A percentile compares a stretch with the other conserved stretches of the same genome.
phyloP scores from a whole-genome alignment of 2,329 filamentous ascomycete species.

The Dendryphion nanum region DNA sequence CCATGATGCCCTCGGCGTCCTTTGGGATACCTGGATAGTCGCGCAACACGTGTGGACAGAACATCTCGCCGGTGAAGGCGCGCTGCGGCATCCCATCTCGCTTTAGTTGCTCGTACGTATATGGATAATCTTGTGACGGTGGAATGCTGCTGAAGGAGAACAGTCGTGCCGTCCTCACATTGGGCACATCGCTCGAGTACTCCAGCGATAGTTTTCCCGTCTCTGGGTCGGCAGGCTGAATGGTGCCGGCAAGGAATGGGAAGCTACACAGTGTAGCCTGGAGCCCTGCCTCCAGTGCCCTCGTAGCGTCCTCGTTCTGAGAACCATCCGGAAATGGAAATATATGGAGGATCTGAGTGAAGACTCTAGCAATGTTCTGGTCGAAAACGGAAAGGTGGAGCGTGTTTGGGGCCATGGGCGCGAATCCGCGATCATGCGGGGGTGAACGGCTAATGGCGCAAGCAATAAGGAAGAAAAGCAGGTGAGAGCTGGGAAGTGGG shows the following conservation, averaged over 20 bases:
- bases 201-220: conserved; percentile 25
- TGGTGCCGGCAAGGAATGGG: conserved; percentile 31
- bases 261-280: conserved; percentile 22
- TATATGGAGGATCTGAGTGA: conserved; percentile 28
- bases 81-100: conserved; percentile 31
- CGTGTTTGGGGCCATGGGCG: no score
- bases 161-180: conserved; percentile 13
- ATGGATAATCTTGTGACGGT: conserved; percentile 13
- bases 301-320: conserved; percentile 24
- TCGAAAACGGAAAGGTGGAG: conserved; percentile 30
- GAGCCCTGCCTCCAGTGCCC: conserved; percentile 21
- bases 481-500: no score
- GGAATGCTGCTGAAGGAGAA: conserved; percentile 21
- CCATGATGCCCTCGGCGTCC: conserved; percentile 24
- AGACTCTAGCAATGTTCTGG: conserved; percentile 32
- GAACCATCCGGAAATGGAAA: conserved; percentile 32
- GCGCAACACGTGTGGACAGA: conserved; percentile 28
- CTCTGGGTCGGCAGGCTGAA: conserved; percentile 21
- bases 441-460: no score
- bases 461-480: no score
- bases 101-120: conserved; percentile 29
- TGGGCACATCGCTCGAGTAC: conserved; percentile 22
- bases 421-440: no score
- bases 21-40: conserved; percentile 21
- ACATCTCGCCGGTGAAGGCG: conserved; percentile 26